Base-by-base conservation (phyloP, 495 filamentous ascomycete species). In the Penicillium paxilli region DNA sequence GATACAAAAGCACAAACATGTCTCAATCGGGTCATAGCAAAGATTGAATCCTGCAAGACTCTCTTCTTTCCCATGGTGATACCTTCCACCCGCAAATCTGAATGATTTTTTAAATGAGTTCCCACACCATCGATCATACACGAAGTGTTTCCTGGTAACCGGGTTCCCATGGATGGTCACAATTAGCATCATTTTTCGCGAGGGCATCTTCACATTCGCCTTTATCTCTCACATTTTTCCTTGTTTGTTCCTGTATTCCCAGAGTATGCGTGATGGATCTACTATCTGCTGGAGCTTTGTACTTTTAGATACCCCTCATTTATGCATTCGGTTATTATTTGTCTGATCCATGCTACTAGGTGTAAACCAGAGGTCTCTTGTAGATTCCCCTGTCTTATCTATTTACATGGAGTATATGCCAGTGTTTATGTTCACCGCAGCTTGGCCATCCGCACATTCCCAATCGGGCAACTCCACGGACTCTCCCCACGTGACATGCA, bases 291-390 rank as follows among this genome's bases (percentile, higher is more conserved):
- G 44, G 55, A 44, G 52, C 49, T 28, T 28, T 56, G 52, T 63
- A 60, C 46, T 49, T 58, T 66, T 60, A 66, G 63, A 66, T 66
- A 66, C 63, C 63, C 63, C 51, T 60, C 14, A 28, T 26, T 46
- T 17, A 28, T 20, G 19, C 4, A 26, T 46, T 46, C 44, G 25
- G 25, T 46, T 46, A 9, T 7, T 5, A 2, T 42, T 23, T 12
- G 16, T 2, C 17, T 38, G 3, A 12, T 32, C 30, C 26, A 12
- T 32, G 30, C n/a, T 12, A 32, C 11, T 9, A 5, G 10, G 10
- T 4, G 10, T 10, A 32, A 12, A 32, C 11, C 4, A 4, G 30
- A n/a, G n/a, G n/a, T n/a, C 7, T 32, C 11, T 12, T 11, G 4
- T 32, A 32, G n/a, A n/a, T n/a, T n/a, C n/a, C n/a, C n/a, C n/a